These are phyloP conservation scores for Camelina neglecta DNA, from an alignment of 345 rosid species.

Conservation along the genomic window DNA sequence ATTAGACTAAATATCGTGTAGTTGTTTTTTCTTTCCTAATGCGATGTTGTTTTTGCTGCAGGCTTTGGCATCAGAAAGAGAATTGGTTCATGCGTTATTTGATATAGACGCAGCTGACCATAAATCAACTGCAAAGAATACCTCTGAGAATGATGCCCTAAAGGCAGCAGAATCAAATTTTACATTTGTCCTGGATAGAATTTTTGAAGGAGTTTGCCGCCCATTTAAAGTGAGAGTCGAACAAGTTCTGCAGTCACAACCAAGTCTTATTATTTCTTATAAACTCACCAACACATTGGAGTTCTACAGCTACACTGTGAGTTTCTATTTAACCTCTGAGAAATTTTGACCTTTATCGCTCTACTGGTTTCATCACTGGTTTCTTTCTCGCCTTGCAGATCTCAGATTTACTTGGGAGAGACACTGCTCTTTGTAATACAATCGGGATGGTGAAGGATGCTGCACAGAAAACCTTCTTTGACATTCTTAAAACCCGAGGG, in stretches of 20 bases:
- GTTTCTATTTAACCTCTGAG: conserved; percentile 33
- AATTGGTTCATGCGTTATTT: conserved; percentile 81
- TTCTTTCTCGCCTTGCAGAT: conserved; percentile 53
- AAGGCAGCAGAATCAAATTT: conserved; percentile 79
- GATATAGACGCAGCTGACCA: conserved; percentile 79
- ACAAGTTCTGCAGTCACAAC: conserved; percentile 97
- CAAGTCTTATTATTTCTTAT: conserved; percentile 85
- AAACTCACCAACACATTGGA: conserved; percentile 91
- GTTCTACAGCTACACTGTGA: conserved; percentile 92
- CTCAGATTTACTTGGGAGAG: conserved; percentile 87
- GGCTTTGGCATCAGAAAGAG: conserved; percentile 99
- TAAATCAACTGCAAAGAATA: conserved; percentile 59
- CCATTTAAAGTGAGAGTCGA: conserved; percentile 99
- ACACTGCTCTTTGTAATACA: conserved; percentile 85
- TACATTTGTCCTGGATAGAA: conserved; percentile 91
- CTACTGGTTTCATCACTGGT: conserved; percentile 14
- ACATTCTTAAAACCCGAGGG: conserved; percentile 85
- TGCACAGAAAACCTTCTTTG: conserved; percentile 91
- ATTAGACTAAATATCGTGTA: background rate
- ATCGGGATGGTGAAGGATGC: conserved; percentile 90
- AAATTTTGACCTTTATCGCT: background rate
- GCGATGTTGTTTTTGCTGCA: conserved; percentile 43
- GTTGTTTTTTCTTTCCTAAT: conserved; percentile 10
- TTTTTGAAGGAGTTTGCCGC: conserved; percentile 98
- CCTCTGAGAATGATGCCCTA: conserved; percentile 58